Base-by-base conservation (phyloP, 306 rosid species). In the Sphenostylis stenocarpa region DNA sequence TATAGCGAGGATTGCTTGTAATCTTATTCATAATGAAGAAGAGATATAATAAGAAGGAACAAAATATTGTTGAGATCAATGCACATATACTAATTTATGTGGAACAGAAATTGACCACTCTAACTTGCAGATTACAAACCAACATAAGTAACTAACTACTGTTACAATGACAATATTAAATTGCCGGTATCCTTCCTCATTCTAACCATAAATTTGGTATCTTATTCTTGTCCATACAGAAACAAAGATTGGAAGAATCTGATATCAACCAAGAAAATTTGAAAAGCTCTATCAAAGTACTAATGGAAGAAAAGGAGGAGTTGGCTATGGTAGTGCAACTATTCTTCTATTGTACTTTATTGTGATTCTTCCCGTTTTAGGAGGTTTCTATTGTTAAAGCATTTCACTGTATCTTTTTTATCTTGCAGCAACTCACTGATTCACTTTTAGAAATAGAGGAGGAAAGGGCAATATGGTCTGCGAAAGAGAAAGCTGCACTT, bases 361-460 rank as follows among this genome's bases (percentile, higher is more conserved):
- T 66, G 78, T 80, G 44, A 48, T 57, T 66, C 51, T 78, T 68
- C 17, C 61, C 48, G 21, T 81, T 41, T 17, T 3, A 38, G n/a
- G 55, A 19, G 10, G 45, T 56, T 78, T 58, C 39, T 66, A 67
- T 69, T 61, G 45, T 29, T 51, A 62, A 76, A 28, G 61, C 74
- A 49, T 52, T 67, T 67, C 69, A 53, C 66, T 82, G 67, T 26
- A 53, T 72, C 75, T 70, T 71, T 72, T 65, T 80, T 70, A 52
- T 75, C 81, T 81, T 82, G 86, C 84, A 92, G 98, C 89, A 88
- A 83, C 97, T 92, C 57, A 84, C 97, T 53, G 90, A 95, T 83
- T 84, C 97, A 73, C 97, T 95, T 78, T 83, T 95, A 83, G 92
- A 84, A 83, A 88, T 88, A 86, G 97, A 95, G 85, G 98, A 95